These are phyloP conservation scores for Colletotrichum spinosum DNA, from an alignment of 2,329 filamentous ascomycete genomes.

Conservation along the genomic window DNA sequence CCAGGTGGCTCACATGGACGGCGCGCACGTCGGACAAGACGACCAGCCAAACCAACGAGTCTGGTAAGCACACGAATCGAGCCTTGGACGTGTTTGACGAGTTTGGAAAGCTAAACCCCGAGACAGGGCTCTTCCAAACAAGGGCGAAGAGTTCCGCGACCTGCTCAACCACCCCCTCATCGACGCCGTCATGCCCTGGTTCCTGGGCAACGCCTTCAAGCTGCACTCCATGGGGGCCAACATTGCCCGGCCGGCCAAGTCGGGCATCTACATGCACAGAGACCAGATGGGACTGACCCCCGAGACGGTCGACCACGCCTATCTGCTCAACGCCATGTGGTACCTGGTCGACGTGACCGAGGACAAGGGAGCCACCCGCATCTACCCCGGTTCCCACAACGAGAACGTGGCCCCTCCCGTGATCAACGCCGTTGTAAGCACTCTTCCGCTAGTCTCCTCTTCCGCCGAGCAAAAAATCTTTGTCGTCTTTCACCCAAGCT, in stretches of 20 bases:
- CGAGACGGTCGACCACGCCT: conserved; percentile 7
- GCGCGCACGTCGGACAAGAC: neutral
- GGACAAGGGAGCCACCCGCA: conserved; percentile 13
- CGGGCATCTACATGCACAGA: conserved; percentile 12
- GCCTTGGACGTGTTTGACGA: too few relatives aligned
- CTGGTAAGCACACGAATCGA: neutral
- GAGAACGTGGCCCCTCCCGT: conserved; percentile 1
- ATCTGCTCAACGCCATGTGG: conserved; percentile 10
- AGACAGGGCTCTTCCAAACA: conserved; percentile 5
- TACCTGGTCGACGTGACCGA: conserved; percentile 9
- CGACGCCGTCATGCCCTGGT: conserved; percentile 1
- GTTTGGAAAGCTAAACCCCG: neutral
- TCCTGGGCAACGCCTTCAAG: neutral
- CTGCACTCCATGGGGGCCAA: conserved; percentile 1
- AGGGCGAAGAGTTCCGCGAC: conserved; percentile 7
- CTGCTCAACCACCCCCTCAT: conserved; percentile 6
- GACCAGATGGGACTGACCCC: conserved; percentile 11
- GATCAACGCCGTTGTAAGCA: conserved; percentile 4
- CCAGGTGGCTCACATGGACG: neutral
- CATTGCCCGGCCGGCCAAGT: conserved; percentile 2
- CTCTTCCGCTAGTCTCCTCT: neutral
- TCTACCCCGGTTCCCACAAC: conserved; percentile 14
- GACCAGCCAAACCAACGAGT: conserved; percentile 9
- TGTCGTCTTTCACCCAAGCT: too few relatives aligned
- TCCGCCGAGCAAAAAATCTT: too few relatives aligned